Conservation (phyloP, 352 stramenopile species). For the Phytophthora tubulina region DNA sequence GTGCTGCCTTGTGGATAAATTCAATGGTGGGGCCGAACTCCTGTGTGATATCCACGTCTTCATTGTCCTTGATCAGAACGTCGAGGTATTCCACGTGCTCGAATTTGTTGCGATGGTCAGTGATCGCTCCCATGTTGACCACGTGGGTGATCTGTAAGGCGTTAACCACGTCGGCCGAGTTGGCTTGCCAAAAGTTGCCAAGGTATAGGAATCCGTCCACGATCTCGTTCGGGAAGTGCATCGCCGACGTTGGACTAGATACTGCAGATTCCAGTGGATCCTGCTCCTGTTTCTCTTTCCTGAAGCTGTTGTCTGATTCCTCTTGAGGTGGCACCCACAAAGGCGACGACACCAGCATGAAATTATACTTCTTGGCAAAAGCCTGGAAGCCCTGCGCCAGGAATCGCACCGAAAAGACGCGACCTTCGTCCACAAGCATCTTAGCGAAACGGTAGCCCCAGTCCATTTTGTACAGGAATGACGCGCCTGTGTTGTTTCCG, state of each 20-base stretch:
- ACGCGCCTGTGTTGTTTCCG: constrained; percentile 54
- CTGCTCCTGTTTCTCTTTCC: constrained; percentile 16
- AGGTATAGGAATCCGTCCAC: constrained; percentile 75
- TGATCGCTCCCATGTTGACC: constrained; percentile 78
- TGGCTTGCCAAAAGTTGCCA: constrained; percentile 87
- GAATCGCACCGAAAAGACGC: constrained; percentile 81
- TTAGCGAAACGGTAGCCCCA: constrained; percentile 76
- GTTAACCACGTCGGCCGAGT: constrained; percentile 59
- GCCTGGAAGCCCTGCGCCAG: constrained; percentile 68
- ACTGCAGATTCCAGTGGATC: neutral
- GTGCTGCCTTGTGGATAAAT: constrained; percentile 64
- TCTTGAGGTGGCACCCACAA: constrained; percentile 14
- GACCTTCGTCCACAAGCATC: constrained; percentile 68
- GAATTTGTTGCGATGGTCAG: constrained; percentile 64
- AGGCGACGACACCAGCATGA: constrained; percentile 53
- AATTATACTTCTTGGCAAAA: constrained; percentile 79
- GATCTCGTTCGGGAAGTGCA: constrained; percentile 84
- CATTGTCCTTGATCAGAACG: constrained; percentile 67
- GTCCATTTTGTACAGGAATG: constrained; percentile 71
- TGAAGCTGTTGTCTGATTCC: neutral
- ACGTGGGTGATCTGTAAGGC: constrained; percentile 77
- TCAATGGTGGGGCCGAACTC: constrained; percentile 58
- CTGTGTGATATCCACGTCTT: constrained; percentile 64
- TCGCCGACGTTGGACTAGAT: constrained; percentile 19
- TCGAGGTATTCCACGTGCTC: constrained; percentile 70